Base-by-base conservation (phyloP, 2,329 filamentous ascomycete species). In the Neobulgaria alba region DNA sequence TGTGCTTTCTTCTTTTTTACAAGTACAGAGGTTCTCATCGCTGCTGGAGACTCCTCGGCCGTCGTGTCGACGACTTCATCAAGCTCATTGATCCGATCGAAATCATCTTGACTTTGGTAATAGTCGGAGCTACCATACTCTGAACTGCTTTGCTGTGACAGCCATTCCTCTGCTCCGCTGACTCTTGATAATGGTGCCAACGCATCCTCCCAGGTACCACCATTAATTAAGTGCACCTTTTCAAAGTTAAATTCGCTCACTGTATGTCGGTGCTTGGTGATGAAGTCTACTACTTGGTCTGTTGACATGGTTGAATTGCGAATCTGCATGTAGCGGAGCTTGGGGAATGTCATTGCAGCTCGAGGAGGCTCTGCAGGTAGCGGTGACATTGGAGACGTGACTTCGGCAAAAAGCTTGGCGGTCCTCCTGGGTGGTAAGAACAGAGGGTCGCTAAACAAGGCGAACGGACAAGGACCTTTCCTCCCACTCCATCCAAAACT, bases 211-310 rank as follows among this genome's bases (percentile, higher is more conserved):
- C 86, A 94, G 42, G 70, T 81, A 19, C 83, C 86, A 23, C 68
- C 68, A 45, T 75, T 72, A 37, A 77, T 71, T 32, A 94, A 71
- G 20, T 73, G 68, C 14, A 89, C 79, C 47, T 85, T 79, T 57
- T 88, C 79, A 60, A 93, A 87, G 58, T 87, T 80, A 56, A 90
- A 86, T 56, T 90, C 82, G 48, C 74, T 71, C 33, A 93, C 75
- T 1, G 77, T 81, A 41, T 68, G 66, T 20, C 76, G 72, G 62
- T 94, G 85, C 10, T 68, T 65, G 36, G 68, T 63, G 43, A 92
- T 79, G 47, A 94, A 77, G 10, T 71, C 68, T 32, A 77, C 72
- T 43, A 93, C 73, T 60, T 92, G 85, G 1, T 69, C 64, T 5
- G 79, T 77, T 48, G 82, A 81, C 69, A 89, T 79, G 23, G 74